These are phyloP conservation scores for Oryza glaberrima DNA, from an alignment of 176 grass and related monocot genomes.

Conservation along the genomic window DNA sequence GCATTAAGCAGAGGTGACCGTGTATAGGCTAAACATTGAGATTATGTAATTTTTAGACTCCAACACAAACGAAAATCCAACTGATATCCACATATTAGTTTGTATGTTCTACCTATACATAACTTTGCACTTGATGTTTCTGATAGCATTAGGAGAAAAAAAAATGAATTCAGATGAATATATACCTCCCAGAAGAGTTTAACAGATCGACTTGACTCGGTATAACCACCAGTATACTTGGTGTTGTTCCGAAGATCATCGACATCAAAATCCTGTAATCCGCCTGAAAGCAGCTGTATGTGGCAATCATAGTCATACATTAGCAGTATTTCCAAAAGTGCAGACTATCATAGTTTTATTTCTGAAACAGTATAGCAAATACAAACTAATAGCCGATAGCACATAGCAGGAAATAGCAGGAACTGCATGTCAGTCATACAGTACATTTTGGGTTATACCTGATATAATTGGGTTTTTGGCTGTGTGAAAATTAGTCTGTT, in stretches of 20 bases:
- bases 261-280: conserved; percentile 79
- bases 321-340: conserved; percentile 28
- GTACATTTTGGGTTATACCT: neutral
- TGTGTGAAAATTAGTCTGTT: neutral
- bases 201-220: conserved; percentile 84
- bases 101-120: neutral
- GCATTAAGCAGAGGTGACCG: too few species aligned
- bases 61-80: neutral
- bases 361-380: neutral
- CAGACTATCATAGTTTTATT: too few species aligned
- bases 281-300: conserved; percentile 90
- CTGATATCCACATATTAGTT: neutral
- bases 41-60: too few species aligned
- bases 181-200: conserved; percentile 97
- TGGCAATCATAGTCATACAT: conserved; percentile 35
- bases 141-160: conserved; percentile 16
- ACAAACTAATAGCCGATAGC: neutral
- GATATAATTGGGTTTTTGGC: conserved; percentile 10
- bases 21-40: too few species aligned
- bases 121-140: neutral
- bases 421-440: neutral
- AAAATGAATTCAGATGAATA: conserved; percentile 7
- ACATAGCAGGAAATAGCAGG: neutral
- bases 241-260: conserved; percentile 88
- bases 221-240: conserved; percentile 97